Evolutionary conservation across 192 early-diverging fungal genomes (phyloP).

Genomic region (Coemansia guatemalensis): DNA sequence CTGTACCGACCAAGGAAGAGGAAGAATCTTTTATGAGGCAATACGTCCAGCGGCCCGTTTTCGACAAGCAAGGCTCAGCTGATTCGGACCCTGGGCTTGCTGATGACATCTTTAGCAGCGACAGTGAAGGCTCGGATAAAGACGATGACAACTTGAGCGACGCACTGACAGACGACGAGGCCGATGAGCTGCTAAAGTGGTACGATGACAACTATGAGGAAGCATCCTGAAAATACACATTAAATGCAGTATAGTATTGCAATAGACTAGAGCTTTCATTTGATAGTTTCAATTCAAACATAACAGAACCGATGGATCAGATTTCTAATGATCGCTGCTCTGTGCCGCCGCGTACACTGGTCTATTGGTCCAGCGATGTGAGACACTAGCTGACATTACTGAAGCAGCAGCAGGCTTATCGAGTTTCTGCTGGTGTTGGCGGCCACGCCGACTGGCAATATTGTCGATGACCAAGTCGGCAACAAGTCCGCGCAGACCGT

Average conservation of each 20-base stretch:
- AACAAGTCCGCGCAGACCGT: conserved; percentile 44
- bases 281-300: conserved; percentile 7
- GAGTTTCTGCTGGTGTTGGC: conserved; percentile 12
- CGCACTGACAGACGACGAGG: conserved; percentile 41
- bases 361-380: conserved; percentile 42
- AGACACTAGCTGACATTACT: conserved; percentile 31
- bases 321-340: conserved; percentile 40
- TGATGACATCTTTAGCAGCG: not conserved
- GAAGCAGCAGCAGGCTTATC: conserved; percentile 24
- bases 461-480: conserved; percentile 44
- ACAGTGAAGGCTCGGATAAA: conserved; percentile 4
- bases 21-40: conserved; percentile 22
- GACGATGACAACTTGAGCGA: conserved; percentile 18
- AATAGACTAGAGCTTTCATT: not conserved
- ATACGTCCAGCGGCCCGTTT: conserved; percentile 36
- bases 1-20: conserved; percentile 18
- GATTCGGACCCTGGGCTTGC: not conserved
- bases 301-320: not conserved
- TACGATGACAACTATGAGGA: conserved; percentile 43
- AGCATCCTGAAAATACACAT: not conserved
- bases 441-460: conserved; percentile 24
- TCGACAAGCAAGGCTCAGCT: conserved; percentile 10
- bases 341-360: conserved; percentile 45
- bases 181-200: conserved; percentile 50
- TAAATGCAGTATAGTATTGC: not conserved